A percentile compares a stretch with the other conserved stretches of the same genome.
Conservation (phyloP, 176 grass and related monocot species). For the Zoysia japonica region DNA sequence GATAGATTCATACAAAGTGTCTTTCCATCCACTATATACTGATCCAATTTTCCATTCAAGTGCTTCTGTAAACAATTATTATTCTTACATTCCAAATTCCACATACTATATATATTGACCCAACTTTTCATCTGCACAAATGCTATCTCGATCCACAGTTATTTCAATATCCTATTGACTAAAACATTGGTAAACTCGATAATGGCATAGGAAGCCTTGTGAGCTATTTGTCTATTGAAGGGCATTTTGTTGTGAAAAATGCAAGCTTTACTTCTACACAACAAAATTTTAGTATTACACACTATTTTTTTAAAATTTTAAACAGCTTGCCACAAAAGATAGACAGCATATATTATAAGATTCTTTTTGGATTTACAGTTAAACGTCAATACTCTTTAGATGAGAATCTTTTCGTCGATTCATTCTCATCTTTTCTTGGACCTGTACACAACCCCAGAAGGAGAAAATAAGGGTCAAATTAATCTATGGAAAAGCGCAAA, state of each 20-base stretch:
- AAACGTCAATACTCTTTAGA: slow-evolving; percentile 70
- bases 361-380: slow-evolving; percentile 34
- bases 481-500: neutral
- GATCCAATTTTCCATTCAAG: too few species aligned
- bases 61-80: neutral
- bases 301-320: neutral
- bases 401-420: slow-evolving; percentile 50
- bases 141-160: neutral
- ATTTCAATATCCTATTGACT: slow-evolving; percentile 20
- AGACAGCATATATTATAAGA: slow-evolving; percentile 13
- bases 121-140: neutral
- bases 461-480: slow-evolving; percentile 26
- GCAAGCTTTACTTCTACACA: neutral
- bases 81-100: neutral
- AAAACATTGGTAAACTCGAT: slow-evolving; percentile 8
- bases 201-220: slow-evolving; percentile 11
- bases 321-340: neutral
- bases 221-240: neutral
- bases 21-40: too few species aligned
- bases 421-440: slow-evolving; percentile 38
- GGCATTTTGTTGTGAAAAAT: neutral
- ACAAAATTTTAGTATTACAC: neutral
- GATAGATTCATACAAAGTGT: neutral
- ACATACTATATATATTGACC: neutral
- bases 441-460: slow-evolving; percentile 19